Base-by-base conservation (phyloP, 2,329 filamentous ascomycete species). In the Calonectria pseudoturangicola region DNA sequence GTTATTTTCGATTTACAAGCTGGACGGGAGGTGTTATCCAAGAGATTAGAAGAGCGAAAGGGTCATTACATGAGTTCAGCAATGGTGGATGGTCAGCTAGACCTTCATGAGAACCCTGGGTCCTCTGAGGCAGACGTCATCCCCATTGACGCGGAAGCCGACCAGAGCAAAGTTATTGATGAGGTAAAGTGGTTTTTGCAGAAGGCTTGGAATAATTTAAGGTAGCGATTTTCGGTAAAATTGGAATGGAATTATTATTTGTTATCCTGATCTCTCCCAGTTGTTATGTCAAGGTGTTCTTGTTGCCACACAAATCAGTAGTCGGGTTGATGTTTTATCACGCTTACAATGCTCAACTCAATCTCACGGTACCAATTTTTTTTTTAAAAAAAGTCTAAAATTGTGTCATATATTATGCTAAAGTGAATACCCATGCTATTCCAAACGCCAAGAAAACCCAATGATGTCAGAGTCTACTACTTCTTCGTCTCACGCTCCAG, bases 1-100 rank as follows among this genome's bases (percentile, higher is more conserved):
- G 72, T 83, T 0, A 85, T 87, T 70, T 43, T 87, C 6, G 81
- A 85, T 66, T 74, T 87, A 4, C 83, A 86, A 66, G 79, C 77
- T 3, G 71, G 71, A 7, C 51, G 74, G 4, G 80, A 83, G n/a
- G 76, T 77, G 21, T 60, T 86, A 8, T 68, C 76, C 8, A 60
- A 76, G 30, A 80, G 84, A 4, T 58, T 82, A 5, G 70, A 78
- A 7, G 60, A 73, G 39, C 77, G 84, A 16, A 71, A 77, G 43
- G 80, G 76, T 0, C 84, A 85, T 66, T 86, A 83, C 58, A 85
- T 86, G 84, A 77, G 79, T 47, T 67, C 79, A 0, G 73, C 71
- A 10, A 85, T 86, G 82, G 80, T 84, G 0, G 78, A 82, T 28
- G 78, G 81, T 2, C 84, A 86, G 69, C 28, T 85, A 2, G 76